These are phyloP conservation scores for Colletotrichum sp. DNA, from an alignment of 2,329 filamentous ascomycete species.

Conservation along the genomic window DNA sequence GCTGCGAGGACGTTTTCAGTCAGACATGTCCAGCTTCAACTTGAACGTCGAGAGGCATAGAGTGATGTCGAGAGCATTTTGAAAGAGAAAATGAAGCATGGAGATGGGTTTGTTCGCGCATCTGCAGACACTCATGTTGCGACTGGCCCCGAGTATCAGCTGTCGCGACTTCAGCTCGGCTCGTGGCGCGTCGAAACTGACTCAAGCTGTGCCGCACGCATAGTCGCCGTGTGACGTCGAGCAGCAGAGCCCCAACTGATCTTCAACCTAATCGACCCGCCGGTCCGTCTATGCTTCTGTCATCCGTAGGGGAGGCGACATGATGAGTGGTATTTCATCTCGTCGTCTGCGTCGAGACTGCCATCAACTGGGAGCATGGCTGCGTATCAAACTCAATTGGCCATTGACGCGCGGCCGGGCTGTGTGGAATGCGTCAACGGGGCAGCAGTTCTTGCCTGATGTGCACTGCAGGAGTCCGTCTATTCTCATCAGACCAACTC, in stretches of 20 bases:
- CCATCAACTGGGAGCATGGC: constrained; percentile 1
- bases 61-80: neutral
- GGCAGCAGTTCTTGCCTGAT: neutral
- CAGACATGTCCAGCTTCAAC: neutral
- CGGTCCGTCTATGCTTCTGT: neutral
- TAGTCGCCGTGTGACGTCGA: neutral
- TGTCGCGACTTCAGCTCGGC: neutral
- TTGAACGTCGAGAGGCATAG: neutral
- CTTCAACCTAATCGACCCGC: neutral
- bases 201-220: neutral
- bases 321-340: neutral
- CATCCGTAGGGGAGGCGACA: neutral
- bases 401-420: neutral
- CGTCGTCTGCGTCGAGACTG: neutral
- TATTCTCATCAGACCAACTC: neutral
- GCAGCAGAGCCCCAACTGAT: neutral
- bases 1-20: neutral
- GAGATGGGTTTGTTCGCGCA: neutral
- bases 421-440: neutral
- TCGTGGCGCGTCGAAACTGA: neutral
- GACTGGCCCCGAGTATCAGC: neutral
- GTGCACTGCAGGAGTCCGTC: neutral
- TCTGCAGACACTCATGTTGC: neutral
- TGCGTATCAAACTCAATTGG: constrained; percentile 15
- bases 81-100: neutral